Base-by-base conservation (phyloP, 2,329 filamentous ascomycete species). In the Fusarium subglutinans region DNA sequence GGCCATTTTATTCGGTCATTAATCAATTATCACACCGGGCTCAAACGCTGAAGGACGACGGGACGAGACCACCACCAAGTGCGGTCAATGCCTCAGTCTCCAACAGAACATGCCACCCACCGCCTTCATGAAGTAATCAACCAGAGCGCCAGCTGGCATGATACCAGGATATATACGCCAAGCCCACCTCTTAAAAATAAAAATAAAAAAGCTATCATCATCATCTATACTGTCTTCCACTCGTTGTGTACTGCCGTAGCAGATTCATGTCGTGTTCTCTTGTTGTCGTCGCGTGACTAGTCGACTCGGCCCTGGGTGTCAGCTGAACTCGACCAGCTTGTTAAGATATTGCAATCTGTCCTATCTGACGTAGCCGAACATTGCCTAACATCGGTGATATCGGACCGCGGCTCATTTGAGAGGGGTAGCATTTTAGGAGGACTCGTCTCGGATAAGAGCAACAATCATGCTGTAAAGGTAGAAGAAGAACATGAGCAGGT, bases 401-500 rank as follows among this genome's bases (percentile, higher is more conserved):
- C 62, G 68, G 63, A 68, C 70, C 56, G 61, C 63, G 55, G 43
- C 62, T 78, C 63, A 66, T 58, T 72, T 60, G 61, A 54, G 44
- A 69, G 37, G 47, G 47, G 57, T 15, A 54, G 60, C 53, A 63
- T 66, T 56, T 92, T 92, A 97, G 85, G 95, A 90, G 69, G 93
- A 90, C 86, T 99, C 96, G 84, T 98, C 96, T 81, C 93, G 92
- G 87, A 99, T 99, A 73, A 99, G 90, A 76, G 96, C 96, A 75
- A 98, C 96, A 79, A 96, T 96, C 94, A 96, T 97, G 92, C 94
- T 97, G 90, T 98, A 98, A 65, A 99, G 93, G 87, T 99, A 99
- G 90, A 98, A 99, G 91, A 99, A 99, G 90, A 99, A 99, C 95
- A 99, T 98, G 86, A 99, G 84, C 70, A 99, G 88, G 85, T 99